These are phyloP conservation scores for Pseudozyma pruni DNA, from an alignment of 1,284 basidiomycete genomes.

Conservation along the genomic window DNA sequence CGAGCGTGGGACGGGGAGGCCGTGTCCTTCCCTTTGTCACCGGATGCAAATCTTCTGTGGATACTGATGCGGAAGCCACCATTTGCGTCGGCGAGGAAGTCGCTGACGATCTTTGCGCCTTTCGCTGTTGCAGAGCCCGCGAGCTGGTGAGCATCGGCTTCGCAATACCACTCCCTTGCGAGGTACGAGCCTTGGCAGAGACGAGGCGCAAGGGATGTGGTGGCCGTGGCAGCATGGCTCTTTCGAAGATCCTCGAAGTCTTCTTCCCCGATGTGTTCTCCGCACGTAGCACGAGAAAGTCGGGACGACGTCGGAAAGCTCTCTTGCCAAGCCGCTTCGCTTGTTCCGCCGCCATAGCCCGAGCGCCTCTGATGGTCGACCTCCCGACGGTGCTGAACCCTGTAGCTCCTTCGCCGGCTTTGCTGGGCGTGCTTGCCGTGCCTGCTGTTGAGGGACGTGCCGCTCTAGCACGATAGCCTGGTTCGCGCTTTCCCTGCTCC, in stretches of 20 bases:
- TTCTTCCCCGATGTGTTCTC: conserved; percentile 19
- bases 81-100: not conserved
- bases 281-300: conserved; percentile 29
- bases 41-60: not conserved
- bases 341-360: conserved; percentile 11
- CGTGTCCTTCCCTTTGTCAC: not conserved
- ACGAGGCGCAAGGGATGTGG: conserved; percentile 31
- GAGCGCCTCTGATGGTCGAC: conserved; percentile 26
- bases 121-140: conserved; percentile 9
- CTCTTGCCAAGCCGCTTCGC: conserved; percentile 11
- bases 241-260: conserved; percentile 25
- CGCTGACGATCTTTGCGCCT: conserved; percentile 1
- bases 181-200: not conserved
- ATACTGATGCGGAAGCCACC: not conserved
- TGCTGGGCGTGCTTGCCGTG: not conserved
- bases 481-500: conserved; percentile 55
- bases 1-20: conserved; percentile 22
- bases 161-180: conserved; percentile 8
- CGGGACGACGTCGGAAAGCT: conserved; percentile 8
- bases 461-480: conserved; percentile 15
- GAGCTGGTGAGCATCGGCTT: conserved; percentile 27
- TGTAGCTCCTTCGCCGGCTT: conserved; percentile 1
- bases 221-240: conserved; percentile 26
- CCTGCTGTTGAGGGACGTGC: conserved; percentile 2
- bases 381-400: conserved; percentile 20